Conservation (phyloP, 768 basidiomycete species). For the Boletus reticuloceps region DNA sequence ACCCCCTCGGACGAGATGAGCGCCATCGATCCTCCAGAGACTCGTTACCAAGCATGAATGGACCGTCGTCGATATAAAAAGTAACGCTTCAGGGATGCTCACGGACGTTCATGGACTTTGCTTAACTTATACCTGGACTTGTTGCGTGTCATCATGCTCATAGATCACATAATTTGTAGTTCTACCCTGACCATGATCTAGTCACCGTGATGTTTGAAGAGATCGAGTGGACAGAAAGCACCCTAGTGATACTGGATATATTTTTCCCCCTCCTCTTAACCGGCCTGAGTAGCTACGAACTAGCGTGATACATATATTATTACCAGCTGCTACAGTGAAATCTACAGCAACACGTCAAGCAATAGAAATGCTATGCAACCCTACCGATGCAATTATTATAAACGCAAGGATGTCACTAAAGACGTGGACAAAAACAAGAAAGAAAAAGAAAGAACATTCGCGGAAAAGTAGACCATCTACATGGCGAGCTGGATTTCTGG, state of each 20-base stretch:
- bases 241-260: too few relatives aligned
- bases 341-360: neutral
- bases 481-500: constrained; percentile 26
- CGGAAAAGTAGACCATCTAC: neutral
- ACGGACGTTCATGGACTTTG: neutral
- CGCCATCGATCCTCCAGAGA: neutral
- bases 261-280: too few relatives aligned
- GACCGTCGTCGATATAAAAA: neutral
- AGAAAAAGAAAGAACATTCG: too few relatives aligned
- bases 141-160: neutral
- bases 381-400: neutral
- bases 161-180: neutral
- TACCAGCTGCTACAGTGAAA: too few relatives aligned
- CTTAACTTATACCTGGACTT: neutral
- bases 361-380: neutral
- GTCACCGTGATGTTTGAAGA: too few relatives aligned
- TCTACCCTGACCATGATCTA: neutral
- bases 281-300: too few relatives aligned
- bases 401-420: neutral
- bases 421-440: neutral
- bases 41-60: neutral
- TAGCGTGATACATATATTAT: too few relatives aligned
- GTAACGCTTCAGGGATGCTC: neutral
- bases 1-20: neutral
- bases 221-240: too few relatives aligned